Conservation (phyloP, 805 yeast genomes). For the Wickerhamiella shivajii region DNA sequence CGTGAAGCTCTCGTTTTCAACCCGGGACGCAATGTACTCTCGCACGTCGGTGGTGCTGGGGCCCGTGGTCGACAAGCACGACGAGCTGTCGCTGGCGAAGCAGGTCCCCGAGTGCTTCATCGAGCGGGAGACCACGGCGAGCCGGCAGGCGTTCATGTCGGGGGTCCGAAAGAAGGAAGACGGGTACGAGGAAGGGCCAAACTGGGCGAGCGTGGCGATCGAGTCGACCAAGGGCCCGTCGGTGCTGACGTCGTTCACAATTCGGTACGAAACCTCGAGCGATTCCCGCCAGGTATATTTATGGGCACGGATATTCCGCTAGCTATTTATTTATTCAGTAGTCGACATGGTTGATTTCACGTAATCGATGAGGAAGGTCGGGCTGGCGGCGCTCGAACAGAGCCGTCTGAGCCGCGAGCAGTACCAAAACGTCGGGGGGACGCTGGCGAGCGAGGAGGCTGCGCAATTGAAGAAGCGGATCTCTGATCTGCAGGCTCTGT, state of each 20-base stretch:
- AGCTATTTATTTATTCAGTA: too few species aligned
- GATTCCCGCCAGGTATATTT: neutral
- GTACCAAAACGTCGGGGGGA: slow-evolving; percentile 9
- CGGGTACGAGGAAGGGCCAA: slow-evolving; percentile 16
- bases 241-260: neutral
- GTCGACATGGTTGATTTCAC: too few species aligned
- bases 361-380: slow-evolving; percentile 11
- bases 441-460: slow-evolving; percentile 23
- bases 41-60: slow-evolving; percentile 16
- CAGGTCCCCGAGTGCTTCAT: slow-evolving; percentile 18
- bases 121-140: slow-evolving; percentile 17
- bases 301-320: too few species aligned
- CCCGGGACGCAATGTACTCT: slow-evolving; percentile 9
- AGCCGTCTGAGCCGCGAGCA: slow-evolving; percentile 5
- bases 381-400: slow-evolving; percentile 12
- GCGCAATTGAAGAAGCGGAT: slow-evolving; percentile 56
- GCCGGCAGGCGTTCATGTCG: slow-evolving; percentile 21
- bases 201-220: slow-evolving; percentile 19
- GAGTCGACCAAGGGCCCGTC: neutral
- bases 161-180: slow-evolving; percentile 9
- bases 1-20: slow-evolving; percentile 3
- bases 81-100: slow-evolving; percentile 16
- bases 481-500: slow-evolving; percentile 58
- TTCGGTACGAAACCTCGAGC: slow-evolving; percentile 1
- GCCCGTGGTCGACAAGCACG: slow-evolving; percentile 15